Conservation (phyloP, 1,139 yeast species). For the Sugiyamaella pinicola region DNA sequence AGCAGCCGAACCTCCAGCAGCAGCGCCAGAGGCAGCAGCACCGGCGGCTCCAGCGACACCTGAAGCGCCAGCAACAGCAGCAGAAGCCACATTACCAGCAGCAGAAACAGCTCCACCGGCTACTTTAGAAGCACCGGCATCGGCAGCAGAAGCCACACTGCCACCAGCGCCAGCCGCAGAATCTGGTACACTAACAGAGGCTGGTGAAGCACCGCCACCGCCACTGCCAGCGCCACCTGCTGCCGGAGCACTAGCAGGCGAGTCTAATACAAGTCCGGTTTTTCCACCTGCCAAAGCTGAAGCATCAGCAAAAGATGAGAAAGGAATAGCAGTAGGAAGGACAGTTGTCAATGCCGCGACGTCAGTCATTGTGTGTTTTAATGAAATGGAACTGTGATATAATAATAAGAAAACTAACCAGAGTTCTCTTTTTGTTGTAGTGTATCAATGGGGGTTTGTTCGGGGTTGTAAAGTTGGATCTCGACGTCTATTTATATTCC, state of each 20-base stretch:
- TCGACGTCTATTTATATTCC: no score
- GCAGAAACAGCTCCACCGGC: slow-evolving; percentile 22
- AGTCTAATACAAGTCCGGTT: slow-evolving; percentile 8
- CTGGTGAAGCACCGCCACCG: slow-evolving; percentile 19
- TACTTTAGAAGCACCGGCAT: slow-evolving; percentile 19
- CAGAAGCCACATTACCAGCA: slow-evolving; percentile 19
- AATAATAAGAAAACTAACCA: not conserved
- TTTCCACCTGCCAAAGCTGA: slow-evolving; percentile 5
- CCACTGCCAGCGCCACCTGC: slow-evolving; percentile 18
- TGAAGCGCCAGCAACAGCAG: slow-evolving; percentile 19
- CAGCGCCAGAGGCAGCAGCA: slow-evolving; percentile 21
- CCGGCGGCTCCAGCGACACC: slow-evolving; percentile 22
- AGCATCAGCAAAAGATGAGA: slow-evolving; percentile 16
- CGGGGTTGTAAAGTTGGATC: no score
- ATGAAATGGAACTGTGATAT: not conserved
- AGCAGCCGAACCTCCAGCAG: slow-evolving; percentile 18
- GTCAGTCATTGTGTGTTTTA: slow-evolving; percentile 11
- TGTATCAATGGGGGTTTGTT: no score
- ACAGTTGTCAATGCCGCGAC: not conserved
- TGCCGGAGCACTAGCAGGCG: slow-evolving; percentile 14
- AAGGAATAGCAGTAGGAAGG: slow-evolving; percentile 13
- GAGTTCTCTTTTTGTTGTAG: not conserved
- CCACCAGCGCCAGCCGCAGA: slow-evolving; percentile 22
- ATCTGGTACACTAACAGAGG: slow-evolving; percentile 21
- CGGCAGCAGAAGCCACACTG: slow-evolving; percentile 14